These are phyloP conservation scores for Rubus idaeus DNA, from an alignment of 306 rosid genomes.

Conservation along the genomic window DNA sequence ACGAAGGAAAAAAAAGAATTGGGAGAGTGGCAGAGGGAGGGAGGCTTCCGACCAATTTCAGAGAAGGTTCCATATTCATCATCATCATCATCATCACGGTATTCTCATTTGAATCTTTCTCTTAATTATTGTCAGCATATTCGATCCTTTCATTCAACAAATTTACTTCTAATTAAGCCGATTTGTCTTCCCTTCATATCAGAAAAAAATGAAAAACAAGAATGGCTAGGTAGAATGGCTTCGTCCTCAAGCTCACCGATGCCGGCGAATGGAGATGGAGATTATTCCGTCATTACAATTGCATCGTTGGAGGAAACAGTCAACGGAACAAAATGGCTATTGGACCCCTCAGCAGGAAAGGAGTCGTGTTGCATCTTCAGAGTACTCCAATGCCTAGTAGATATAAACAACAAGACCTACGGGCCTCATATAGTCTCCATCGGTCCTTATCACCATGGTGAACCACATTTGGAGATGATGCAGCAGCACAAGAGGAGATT, in stretches of 20 bases:
- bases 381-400: slow-evolving; percentile 38
- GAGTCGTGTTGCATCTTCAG: slow-evolving; percentile 46
- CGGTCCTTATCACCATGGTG: slow-evolving; percentile 54
- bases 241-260: background rate
- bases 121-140: no score
- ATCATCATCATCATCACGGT: no score
- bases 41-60: no score
- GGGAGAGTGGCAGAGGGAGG: no score
- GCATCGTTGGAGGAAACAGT: background rate
- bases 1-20: no score
- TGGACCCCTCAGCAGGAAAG: slow-evolving; percentile 32
- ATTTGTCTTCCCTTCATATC: background rate
- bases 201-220: no score
- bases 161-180: no score
- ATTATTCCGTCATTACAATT: background rate
- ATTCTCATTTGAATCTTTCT: no score
- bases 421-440: slow-evolving; percentile 55
- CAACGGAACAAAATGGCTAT: background rate
- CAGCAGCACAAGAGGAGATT: slow-evolving; percentile 59
- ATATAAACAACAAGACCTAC: slow-evolving; percentile 40
- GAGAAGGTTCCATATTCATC: no score
- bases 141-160: no score
- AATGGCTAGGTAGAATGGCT: background rate
- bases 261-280: background rate
- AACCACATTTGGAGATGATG: slow-evolving; percentile 40